Evolutionary conservation across 1,139 yeast genomes (phyloP).

Genomic region (Suhomyces panamericanus): DNA sequence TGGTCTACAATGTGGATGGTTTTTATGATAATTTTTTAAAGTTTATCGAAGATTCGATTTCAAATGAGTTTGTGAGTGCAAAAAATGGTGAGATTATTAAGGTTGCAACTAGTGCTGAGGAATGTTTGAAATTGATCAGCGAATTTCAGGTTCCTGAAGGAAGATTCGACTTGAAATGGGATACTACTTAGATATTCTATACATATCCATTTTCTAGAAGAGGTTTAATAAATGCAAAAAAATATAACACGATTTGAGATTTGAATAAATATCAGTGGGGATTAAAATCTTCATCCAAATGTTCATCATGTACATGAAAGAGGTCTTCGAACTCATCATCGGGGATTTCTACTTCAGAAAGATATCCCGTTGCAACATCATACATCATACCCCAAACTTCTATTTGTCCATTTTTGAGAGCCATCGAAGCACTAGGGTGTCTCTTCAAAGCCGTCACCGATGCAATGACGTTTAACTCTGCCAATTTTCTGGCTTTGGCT

Average conservation of each 20-base stretch:
- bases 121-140: conserved; percentile 61
- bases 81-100: conserved; percentile 68
- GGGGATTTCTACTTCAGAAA: conserved; percentile 56
- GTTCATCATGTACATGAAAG: conserved; percentile 50
- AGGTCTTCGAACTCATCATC: conserved; percentile 52
- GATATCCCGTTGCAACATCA: conserved; percentile 77
- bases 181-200: conserved; percentile 6
- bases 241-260: not conserved
- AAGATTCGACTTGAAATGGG: conserved; percentile 75
- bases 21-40: conserved; percentile 70
- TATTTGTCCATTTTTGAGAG: conserved; percentile 68
- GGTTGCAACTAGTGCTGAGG: conserved; percentile 67
- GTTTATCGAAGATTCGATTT: conserved; percentile 58
- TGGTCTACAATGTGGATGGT: conserved; percentile 75
- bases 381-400: conserved; percentile 89
- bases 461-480: conserved; percentile 75
- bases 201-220: not conserved
- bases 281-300: conserved; percentile 27
- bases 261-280: conserved; percentile 16
- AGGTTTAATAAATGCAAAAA: not conserved
- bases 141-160: conserved; percentile 71
- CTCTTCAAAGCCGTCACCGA: conserved; percentile 59
- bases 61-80: conserved; percentile 65
- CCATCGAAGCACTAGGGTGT: conserved; percentile 74
- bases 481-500: conserved; percentile 62